These are phyloP conservation scores for Massarina eburnea DNA, from an alignment of 2,329 filamentous ascomycete genomes.

Conservation along the genomic window DNA sequence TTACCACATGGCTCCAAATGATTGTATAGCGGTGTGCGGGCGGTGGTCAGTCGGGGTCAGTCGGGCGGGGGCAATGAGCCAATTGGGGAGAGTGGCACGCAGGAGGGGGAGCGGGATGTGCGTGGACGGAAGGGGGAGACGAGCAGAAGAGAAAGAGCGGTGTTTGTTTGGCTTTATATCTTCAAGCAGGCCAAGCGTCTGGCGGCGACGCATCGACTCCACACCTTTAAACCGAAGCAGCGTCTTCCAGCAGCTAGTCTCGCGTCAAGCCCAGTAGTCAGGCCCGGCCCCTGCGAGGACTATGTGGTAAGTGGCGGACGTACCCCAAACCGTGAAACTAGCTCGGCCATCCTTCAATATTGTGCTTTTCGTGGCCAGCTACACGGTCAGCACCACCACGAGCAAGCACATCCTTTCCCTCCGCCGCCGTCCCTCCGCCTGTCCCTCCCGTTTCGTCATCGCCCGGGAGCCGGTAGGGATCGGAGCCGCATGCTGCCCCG, in stretches of 20 bases:
- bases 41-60: slow-evolving; percentile 11
- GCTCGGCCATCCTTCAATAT: slow-evolving; percentile 24
- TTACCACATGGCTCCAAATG: slow-evolving; percentile 44
- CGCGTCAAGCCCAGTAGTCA: slow-evolving; percentile 6
- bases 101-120: slow-evolving; percentile 6
- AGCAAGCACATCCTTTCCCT: slow-evolving; percentile 14
- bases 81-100: slow-evolving; percentile 12
- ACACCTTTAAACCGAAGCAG: slow-evolving; percentile 19
- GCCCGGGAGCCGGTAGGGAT: slow-evolving; percentile 10
- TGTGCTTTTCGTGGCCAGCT: slow-evolving; percentile 15
- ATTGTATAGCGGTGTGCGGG: slow-evolving; percentile 23
- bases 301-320: slow-evolving; percentile 25
- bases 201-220: slow-evolving; percentile 17
- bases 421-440: slow-evolving; percentile 19
- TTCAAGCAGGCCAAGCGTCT: slow-evolving; percentile 26
- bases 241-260: slow-evolving; percentile 28
- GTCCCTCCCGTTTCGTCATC: slow-evolving; percentile 34
- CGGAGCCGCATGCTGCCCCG: slow-evolving; percentile 15
- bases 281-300: slow-evolving; percentile 16
- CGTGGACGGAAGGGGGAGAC: slow-evolving; percentile 26
- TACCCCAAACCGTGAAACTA: slow-evolving; percentile 15
- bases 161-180: slow-evolving; percentile 41
- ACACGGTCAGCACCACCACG: slow-evolving; percentile 10
- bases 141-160: slow-evolving; percentile 40
- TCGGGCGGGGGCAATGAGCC: slow-evolving; percentile 15